Conservation (phyloP, 768 basidiomycete species). For the Xerocomellus chrysenteron region DNA sequence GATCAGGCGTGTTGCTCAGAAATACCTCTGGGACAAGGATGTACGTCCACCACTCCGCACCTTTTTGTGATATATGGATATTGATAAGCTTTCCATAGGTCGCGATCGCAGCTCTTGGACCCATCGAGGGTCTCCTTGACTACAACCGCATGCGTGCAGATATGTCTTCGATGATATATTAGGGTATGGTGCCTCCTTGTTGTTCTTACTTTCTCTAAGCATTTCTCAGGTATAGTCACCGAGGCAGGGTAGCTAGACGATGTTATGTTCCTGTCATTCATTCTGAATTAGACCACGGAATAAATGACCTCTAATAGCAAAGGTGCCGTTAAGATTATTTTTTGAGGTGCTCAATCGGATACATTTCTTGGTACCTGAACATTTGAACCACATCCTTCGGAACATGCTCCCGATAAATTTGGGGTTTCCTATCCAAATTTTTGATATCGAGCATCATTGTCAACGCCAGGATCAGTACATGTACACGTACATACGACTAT, state of each 20-base stretch:
- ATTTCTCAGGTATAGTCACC: neutral
- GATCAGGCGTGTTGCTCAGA: conserved; percentile 92
- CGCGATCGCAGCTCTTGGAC: conserved; percentile 86
- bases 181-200: conserved; percentile 19
- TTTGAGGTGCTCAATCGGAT: neutral
- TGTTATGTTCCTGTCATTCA: conserved; percentile 16
- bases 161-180: conserved; percentile 79
- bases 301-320: conserved; percentile 16
- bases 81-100: conserved; percentile 44
- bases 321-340: neutral
- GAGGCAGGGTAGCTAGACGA: conserved; percentile 19
- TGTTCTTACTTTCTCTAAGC: neutral
- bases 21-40: conserved; percentile 97
- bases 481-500: conserved; percentile 8
- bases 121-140: conserved; percentile 88
- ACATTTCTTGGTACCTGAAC: neutral
- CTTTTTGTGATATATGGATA: neutral
- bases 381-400: too few relatives aligned
- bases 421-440: neutral
- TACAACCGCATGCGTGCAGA: conserved; percentile 88
- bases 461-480: conserved; percentile 11
- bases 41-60: conserved; percentile 43
- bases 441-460: neutral
- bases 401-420: neutral
- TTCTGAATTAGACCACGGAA: conserved; percentile 23